phyloP scores from a whole-genome alignment of 176 grass and related monocot genomes.

The bread wheat (Triticum aestivum) region IWGSC_CS_RefSeq_v2.1 NC_057800.1:524847157-524847656 shows the following conservation, averaged over 20 bases:
- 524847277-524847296: not conserved
- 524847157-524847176: not conserved
- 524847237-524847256: conserved; percentile 1
- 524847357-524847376: not conserved
- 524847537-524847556: conserved; percentile 44
- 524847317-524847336: conserved; percentile 15
- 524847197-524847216: not conserved
- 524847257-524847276: not conserved
- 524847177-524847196: not conserved
- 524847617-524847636: not conserved
- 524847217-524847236: not conserved
- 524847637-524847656: not conserved
- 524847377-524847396: not conserved
- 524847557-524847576: conserved; percentile 44
- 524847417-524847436: conserved; percentile 5
- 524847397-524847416: not conserved
- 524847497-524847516: conserved; percentile 38
- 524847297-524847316: not conserved
- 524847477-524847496: conserved; percentile 3
- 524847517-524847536: conserved; percentile 39
- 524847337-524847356: not conserved
- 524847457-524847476: not conserved
- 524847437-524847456: conserved; percentile 13
- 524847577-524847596: conserved; percentile 29
- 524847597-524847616: conserved; percentile 29